Percentiles rank a stretch among this genome's conserved stretches.
Evolutionary conservation across 371 early-diverging fungal genomes (phyloP).

Genomic region (Dentiscutata heterogama): DNA sequence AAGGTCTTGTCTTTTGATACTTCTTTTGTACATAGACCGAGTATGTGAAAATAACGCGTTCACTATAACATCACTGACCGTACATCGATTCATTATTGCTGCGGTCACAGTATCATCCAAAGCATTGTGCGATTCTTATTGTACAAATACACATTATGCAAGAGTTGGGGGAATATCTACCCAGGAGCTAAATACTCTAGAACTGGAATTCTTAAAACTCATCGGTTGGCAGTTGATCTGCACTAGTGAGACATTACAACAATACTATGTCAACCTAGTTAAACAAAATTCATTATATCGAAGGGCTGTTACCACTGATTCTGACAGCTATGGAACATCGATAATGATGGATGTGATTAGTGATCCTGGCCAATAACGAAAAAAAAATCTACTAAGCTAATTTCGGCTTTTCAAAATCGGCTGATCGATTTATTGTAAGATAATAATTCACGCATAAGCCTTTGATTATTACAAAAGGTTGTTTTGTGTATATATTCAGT

Average conservation of each 20-base stretch:
- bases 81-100: constrained; percentile 95
- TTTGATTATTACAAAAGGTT: too few species aligned
- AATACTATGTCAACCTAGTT: constrained; percentile 86
- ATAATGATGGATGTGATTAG: too few species aligned
- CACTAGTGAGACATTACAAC: constrained; percentile 80
- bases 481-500: too few species aligned
- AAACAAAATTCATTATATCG: constrained; percentile 70
- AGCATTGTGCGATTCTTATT: constrained; percentile 86
- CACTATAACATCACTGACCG: constrained; percentile 92
- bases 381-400: too few species aligned
- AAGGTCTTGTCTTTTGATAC: constrained; percentile 82
- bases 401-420: too few species aligned
- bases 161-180: constrained; percentile 95
- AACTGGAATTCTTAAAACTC: constrained; percentile 88
- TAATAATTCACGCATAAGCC: too few species aligned
- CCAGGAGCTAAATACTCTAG: constrained; percentile 94
- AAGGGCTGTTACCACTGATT: not conserved
- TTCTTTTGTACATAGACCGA: constrained; percentile 95
- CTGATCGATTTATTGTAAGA: too few species aligned
- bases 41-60: constrained; percentile 85
- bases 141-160: constrained; percentile 90
- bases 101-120: constrained; percentile 93
- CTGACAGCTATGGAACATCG: too few species aligned
- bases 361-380: too few species aligned
- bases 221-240: constrained; percentile 92